Evolutionary conservation across 768 basidiomycete genomes (phyloP), one percentile per base, ranked within the genome.

Genomic region (Termitomyces sp.): DNA sequence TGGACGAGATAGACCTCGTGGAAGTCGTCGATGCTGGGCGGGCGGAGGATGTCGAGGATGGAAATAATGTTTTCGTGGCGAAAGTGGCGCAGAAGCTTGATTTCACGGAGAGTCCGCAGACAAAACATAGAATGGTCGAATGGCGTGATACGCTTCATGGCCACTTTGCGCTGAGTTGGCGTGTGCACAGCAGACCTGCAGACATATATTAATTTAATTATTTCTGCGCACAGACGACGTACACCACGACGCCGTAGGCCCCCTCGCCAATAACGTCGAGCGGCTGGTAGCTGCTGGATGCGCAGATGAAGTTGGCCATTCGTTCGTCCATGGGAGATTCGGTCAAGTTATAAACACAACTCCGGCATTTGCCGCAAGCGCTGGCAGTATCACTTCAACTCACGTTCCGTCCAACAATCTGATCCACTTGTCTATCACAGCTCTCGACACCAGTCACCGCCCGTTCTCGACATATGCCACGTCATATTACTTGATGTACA

Each of bases 71-170:
- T 87, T 68, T 88, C 87, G 71, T 88, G 86, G 65, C 82, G 82
- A 57, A 91, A 89, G 77, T 94, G 91, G 42, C 90, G 86, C 54
- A 98, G 83, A 18, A 98, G 84, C 76, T 97, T 98, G 70, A 97
- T 89, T 77, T 97, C 92, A 61, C 92, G 78, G 8, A 93, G 80
- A 6, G 92, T 94, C 14, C 85, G 77, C 4, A 94, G 80, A 68
- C 88, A 91, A 72, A 94, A 94, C 92, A 94, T 92, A 40, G 90
- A 86, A 68, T 96, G 94, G 71, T 94, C 93, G 64, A 98, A 97
- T 0, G 95, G 95, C 0, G 89, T 86, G 70, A 98, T 97, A 64
- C 91, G 89, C 74, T 98, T 98, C 70, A 98, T 97, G 33, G 95
- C 95, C 48, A 98, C 95, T 73, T 86, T 90, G 44, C 90, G 82